A percentile compares a stretch with the other conserved stretches of the same genome.
Conservation (phyloP, 352 stramenopile species). For the Phytophthora quininea region DNA sequence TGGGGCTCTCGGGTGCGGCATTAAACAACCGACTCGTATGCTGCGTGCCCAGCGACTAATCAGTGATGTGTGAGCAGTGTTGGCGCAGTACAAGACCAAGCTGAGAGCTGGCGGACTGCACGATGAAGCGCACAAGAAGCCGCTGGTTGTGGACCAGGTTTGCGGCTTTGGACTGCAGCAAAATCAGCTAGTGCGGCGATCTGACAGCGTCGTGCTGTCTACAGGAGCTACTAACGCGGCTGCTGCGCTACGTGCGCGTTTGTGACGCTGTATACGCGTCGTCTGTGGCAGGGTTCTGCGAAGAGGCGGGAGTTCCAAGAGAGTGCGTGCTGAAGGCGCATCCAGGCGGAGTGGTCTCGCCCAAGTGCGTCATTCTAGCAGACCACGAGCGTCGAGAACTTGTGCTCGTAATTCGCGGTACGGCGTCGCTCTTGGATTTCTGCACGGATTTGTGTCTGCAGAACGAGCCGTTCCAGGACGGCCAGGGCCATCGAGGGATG, state of each 20-base stretch:
- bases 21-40: not conserved
- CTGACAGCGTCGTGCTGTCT: not conserved
- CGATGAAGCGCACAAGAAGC: constrained; percentile 35
- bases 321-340: constrained; percentile 57
- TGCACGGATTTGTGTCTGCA: constrained; percentile 81
- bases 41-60: not conserved
- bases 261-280: constrained; percentile 78
- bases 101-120: constrained; percentile 33
- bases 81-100: constrained; percentile 72
- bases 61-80: constrained; percentile 30
- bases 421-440: constrained; percentile 81
- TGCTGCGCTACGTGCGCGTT: constrained; percentile 64
- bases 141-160: constrained; percentile 31
- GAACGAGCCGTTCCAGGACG: constrained; percentile 71
- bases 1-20: constrained; percentile 60
- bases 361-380: constrained; percentile 71
- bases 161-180: too few species aligned
- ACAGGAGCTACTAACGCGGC: constrained; percentile 26
- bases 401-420: constrained; percentile 68
- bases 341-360: constrained; percentile 75
- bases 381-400: constrained; percentile 65
- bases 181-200: too few species aligned
- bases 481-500: constrained; percentile 84
- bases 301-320: constrained; percentile 46
- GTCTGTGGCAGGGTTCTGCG: constrained; percentile 54